Evolutionary conservation across 768 basidiomycete species (phyloP).

Genomic region (Termitomyces sp.): DNA sequence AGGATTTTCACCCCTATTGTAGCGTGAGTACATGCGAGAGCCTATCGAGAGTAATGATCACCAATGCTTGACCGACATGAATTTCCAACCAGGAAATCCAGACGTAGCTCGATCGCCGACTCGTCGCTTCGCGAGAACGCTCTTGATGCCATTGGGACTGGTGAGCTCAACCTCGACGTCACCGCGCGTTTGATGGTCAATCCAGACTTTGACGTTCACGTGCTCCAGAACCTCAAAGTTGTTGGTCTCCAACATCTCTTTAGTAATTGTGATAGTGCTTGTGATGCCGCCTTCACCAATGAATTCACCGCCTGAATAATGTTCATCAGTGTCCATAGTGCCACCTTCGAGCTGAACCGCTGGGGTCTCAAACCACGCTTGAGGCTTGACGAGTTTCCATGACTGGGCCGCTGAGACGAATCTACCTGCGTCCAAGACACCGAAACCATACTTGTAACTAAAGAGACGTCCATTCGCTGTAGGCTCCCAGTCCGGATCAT

Average conservation of each 20-base stretch:
- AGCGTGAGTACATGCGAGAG: slow-evolving; percentile 12
- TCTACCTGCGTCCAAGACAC: slow-evolving; percentile 75
- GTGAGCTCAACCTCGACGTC: slow-evolving; percentile 89
- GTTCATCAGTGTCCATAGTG: slow-evolving; percentile 44
- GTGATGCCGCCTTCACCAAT: slow-evolving; percentile 63
- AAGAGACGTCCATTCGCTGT: slow-evolving; percentile 62
- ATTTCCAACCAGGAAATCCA: slow-evolving; percentile 95
- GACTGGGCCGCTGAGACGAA: slow-evolving; percentile 76
- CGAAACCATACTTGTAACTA: slow-evolving; percentile 95
- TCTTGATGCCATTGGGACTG: slow-evolving; percentile 83
- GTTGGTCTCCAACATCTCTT: slow-evolving; percentile 56
- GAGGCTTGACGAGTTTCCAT: slow-evolving; percentile 90
- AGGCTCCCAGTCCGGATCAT: slow-evolving; percentile 92
- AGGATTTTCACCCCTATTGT: slow-evolving; percentile 83
- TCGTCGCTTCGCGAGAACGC: slow-evolving; percentile 74
- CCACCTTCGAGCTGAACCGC: slow-evolving; percentile 63
- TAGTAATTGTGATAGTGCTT: slow-evolving; percentile 60
- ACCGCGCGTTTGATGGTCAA: slow-evolving; percentile 78
- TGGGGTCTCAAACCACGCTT: slow-evolving; percentile 81
- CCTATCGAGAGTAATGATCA: slow-evolving; percentile 28
- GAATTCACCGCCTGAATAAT: slow-evolving; percentile 56
- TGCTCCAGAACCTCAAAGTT: slow-evolving; percentile 93
- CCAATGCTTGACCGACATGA: slow-evolving; percentile 99
- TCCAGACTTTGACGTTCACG: slow-evolving; percentile 89
- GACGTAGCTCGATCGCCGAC: slow-evolving; percentile 52